phyloP scores from a whole-genome alignment of 1,284 basidiomycete genomes.

The Exsudoporus floridanus region DNA sequence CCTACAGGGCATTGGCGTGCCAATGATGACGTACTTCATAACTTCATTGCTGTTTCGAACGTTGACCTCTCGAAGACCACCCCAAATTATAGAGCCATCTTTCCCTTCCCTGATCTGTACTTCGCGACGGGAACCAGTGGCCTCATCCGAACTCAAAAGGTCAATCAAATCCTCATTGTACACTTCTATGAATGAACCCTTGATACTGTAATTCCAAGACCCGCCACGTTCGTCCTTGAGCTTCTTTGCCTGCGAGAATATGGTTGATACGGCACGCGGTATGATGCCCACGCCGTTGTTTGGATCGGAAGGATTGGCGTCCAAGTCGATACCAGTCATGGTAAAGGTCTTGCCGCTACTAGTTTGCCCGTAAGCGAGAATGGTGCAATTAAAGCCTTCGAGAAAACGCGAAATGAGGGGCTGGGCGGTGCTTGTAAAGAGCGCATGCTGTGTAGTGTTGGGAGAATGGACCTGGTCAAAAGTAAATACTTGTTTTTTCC shows the following conservation, averaged over 20 bases:
- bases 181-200: constrained; percentile 92
- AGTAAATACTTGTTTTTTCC: constrained; percentile 84
- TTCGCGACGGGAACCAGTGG: constrained; percentile 64
- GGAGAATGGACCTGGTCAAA: constrained; percentile 94
- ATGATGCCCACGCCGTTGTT: constrained; percentile 89
- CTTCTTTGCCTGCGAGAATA: constrained; percentile 79
- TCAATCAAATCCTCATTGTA: constrained; percentile 98
- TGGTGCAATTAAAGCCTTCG: constrained; percentile 96
- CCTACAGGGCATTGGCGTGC: constrained; percentile 1
- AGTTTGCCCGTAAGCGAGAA: constrained; percentile 97
- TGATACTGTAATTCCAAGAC: constrained; percentile 72
- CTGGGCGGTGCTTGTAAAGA: constrained; percentile 82
- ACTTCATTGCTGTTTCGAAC: constrained; percentile 85
- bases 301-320: constrained; percentile 74
- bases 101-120: constrained; percentile 98
- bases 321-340: constrained; percentile 90
- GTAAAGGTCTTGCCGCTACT: constrained; percentile 97
- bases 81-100: constrained; percentile 96
- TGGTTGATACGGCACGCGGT: constrained; percentile 89
- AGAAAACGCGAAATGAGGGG: constrained; percentile 89
- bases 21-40: constrained; percentile 69
- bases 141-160: constrained; percentile 73
- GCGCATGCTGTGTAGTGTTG: constrained; percentile 76
- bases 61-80: constrained; percentile 87
- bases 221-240: constrained; percentile 73